Conservation (phyloP, 2,329 filamentous ascomycete species). For the Colletotrichum echinochloae region DNA sequence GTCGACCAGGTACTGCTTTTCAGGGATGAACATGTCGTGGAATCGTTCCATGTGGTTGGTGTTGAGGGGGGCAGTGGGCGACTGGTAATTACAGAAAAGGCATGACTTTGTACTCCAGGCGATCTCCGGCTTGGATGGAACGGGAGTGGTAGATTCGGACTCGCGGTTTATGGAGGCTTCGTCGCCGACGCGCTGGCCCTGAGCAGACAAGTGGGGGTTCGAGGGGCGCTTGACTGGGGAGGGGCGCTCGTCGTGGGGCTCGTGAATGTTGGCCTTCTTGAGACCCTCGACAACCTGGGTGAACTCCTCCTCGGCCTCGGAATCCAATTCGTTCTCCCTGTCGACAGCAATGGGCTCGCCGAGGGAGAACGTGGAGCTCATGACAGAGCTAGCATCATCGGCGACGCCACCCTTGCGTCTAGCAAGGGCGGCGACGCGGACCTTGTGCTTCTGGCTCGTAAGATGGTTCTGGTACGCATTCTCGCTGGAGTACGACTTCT, state of each 20-base stretch:
- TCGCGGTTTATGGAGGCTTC: conserved; percentile 54
- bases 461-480: conserved; percentile 96
- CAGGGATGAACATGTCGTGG: conserved; percentile 96
- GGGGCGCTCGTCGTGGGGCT: conserved; percentile 52
- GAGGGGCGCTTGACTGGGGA: conserved; percentile 68
- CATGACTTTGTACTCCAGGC: conserved; percentile 68
- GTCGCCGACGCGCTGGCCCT: conserved; percentile 56
- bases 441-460: conserved; percentile 89
- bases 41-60: conserved; percentile 89
- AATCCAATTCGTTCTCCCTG: conserved; percentile 64
- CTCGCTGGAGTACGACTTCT: conserved; percentile 95
- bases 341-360: conserved; percentile 77
- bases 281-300: conserved; percentile 82
- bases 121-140: conserved; percentile 51
- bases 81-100: conserved; percentile 92
- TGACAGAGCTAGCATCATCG: conserved; percentile 81
- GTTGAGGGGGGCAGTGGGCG: conserved; percentile 80
- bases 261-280: conserved; percentile 77
- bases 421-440: conserved; percentile 63
- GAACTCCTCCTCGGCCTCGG: conserved; percentile 80
- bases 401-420: conserved; percentile 53
- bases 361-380: conserved; percentile 92
- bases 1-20: conserved; percentile 85
- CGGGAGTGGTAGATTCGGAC: conserved; percentile 57
- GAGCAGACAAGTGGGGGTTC: conserved; percentile 60